phyloP scores from a whole-genome alignment of 2,329 filamentous ascomycete species.

The Penicillium fuscoglaucum region DNA sequence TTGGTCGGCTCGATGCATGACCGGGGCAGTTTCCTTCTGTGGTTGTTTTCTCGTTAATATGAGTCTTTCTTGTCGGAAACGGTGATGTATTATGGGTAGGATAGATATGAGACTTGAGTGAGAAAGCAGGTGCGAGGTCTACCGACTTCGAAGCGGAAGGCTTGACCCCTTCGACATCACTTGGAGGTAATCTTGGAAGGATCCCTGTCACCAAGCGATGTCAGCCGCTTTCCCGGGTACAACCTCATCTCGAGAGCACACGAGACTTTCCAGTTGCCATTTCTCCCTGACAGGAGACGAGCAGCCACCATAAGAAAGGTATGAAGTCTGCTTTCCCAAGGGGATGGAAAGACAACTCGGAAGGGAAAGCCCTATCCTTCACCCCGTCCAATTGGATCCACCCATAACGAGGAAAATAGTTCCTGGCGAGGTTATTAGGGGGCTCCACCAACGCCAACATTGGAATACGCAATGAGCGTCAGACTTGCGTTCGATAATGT shows the following conservation, averaged over 20 bases:
- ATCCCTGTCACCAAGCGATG: background rate
- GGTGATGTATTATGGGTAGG: background rate
- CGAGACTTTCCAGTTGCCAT: background rate
- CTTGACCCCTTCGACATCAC: background rate
- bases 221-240: too few relatives aligned
- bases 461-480: background rate
- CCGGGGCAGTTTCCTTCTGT: background rate
- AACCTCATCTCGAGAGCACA: background rate
- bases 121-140: background rate
- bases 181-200: background rate
- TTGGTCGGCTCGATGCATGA: background rate
- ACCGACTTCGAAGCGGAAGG: background rate
- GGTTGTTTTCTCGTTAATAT: background rate
- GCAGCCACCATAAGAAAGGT: background rate
- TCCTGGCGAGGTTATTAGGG: conserved; percentile 7
- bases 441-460: conserved; percentile 1
- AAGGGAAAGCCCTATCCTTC: background rate
- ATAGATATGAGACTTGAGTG: background rate
- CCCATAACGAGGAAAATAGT: conserved; percentile 3
- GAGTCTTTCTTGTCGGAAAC: background rate
- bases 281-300: background rate
- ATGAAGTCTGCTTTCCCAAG: background rate
- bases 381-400: conserved; percentile 7
- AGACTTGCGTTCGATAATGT: background rate
- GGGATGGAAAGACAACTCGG: background rate